Percentiles rank a stretch among this genome's conserved stretches.
phyloP scores from a whole-genome alignment of 2,329 filamentous ascomycete species.

The Aureobasidium sp. region DNA sequence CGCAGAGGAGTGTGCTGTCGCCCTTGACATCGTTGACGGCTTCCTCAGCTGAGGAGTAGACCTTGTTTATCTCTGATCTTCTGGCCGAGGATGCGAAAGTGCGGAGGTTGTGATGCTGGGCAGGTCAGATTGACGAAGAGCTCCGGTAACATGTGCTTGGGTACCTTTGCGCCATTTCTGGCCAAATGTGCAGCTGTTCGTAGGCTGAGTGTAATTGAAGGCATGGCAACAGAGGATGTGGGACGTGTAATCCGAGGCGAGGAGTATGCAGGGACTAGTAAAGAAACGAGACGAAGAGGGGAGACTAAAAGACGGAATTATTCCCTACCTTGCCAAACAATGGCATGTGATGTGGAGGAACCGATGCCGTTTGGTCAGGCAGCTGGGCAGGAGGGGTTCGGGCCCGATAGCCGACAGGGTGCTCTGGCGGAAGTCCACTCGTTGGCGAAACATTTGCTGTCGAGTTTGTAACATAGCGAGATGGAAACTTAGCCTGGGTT shows the following conservation, averaged over 20 bases:
- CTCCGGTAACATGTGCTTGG: neutral
- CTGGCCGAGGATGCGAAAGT: constrained; percentile 19
- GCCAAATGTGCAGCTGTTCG: constrained; percentile 18
- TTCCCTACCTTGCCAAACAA: neutral
- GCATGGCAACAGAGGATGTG: no score
- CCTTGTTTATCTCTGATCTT: constrained; percentile 19
- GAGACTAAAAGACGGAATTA: neutral
- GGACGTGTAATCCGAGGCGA: no score
- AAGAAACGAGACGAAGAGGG: neutral
- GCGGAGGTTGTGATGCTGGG: constrained; percentile 17
- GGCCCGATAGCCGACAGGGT: neutral
- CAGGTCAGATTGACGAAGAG: neutral
- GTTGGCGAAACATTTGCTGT: no score
- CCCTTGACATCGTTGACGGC: constrained; percentile 63
- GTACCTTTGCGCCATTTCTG: constrained; percentile 17
- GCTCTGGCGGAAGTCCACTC: neutral
- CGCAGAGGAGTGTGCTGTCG: constrained; percentile 62
- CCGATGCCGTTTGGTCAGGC: constrained; percentile 9
- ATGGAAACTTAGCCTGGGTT: neutral
- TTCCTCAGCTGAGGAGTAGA: constrained; percentile 47
- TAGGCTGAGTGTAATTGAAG: constrained; percentile 17
- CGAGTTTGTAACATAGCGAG: no score
- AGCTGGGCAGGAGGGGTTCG: neutral
- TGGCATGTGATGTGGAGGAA: constrained; percentile 13
- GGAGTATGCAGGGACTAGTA: neutral